Percentiles rank a stretch among this genome's conserved stretches.
Evolutionary conservation across 257 asterid species (phyloP).

Genomic region (Petrea volubilis): DNA sequence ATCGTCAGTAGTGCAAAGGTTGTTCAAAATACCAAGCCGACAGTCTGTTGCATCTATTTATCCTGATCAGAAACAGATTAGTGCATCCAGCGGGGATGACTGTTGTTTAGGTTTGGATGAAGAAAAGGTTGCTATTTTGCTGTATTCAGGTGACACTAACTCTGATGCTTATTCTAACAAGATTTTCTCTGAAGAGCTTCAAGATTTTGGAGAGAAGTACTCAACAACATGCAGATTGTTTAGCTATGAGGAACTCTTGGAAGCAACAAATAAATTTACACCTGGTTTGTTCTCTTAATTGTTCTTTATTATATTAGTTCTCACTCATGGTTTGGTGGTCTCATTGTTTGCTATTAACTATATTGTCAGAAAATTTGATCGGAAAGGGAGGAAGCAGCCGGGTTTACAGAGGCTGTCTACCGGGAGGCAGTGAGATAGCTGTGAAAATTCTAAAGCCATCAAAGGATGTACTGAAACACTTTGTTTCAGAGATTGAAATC

Average conservation of each 20-base stretch:
- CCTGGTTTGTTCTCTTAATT: conserved; percentile 50
- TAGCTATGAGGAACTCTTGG: conserved; percentile 64
- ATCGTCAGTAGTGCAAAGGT: conserved; percentile 53
- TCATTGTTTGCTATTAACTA: not conserved
- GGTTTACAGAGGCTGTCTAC: conserved; percentile 70
- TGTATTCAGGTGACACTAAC: conserved; percentile 28
- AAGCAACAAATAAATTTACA: conserved; percentile 61
- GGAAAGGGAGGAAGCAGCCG: conserved; percentile 87
- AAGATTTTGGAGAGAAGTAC: conserved; percentile 47
- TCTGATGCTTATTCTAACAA: conserved; percentile 17
- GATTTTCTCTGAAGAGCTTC: conserved; percentile 45
- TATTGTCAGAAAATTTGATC: conserved; percentile 58
- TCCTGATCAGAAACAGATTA: conserved; percentile 60
- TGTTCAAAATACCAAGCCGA: conserved; percentile 48
- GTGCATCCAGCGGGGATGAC: conserved; percentile 35
- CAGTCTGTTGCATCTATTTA: conserved; percentile 59
- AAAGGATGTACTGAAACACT: conserved; percentile 54
- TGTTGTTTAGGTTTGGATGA: conserved; percentile 33
- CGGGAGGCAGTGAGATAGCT: conserved; percentile 66
- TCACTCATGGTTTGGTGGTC: conserved; percentile 13
- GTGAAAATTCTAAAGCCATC: conserved; percentile 75
- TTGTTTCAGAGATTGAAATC: conserved; percentile 73
- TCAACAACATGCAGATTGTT: conserved; percentile 51
- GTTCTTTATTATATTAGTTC: conserved; percentile 1
- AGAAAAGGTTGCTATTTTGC: conserved; percentile 35